Percentiles rank a stretch among this genome's conserved stretches.
phyloP scores from a whole-genome alignment of 208 protist genomes.

The Leishmania major region DNA sequence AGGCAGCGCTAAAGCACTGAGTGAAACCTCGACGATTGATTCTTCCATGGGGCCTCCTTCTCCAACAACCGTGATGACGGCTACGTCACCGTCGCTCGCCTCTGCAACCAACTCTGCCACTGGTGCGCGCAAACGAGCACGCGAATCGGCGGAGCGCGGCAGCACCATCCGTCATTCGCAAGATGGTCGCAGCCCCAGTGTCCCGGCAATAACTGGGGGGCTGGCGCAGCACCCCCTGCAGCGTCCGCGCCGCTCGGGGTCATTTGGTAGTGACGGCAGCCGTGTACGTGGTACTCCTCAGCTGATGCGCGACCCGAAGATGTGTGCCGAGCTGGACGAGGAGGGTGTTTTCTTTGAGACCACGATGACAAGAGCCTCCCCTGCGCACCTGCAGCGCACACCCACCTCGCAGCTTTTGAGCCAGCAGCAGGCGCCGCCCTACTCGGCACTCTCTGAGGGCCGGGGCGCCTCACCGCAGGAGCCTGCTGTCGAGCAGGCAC shows the following conservation, averaged over 20 bases:
- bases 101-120: not conserved
- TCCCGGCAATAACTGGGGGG: not conserved
- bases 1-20: not conserved
- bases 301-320: not conserved
- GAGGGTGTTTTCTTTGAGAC: conserved; percentile 22
- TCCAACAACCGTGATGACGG: not conserved
- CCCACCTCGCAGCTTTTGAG: conserved; percentile 34
- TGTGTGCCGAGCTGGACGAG: not conserved
- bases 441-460: conserved; percentile 8
- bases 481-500: not conserved
- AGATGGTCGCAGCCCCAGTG: conserved; percentile 1
- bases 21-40: not conserved
- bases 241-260: not conserved
- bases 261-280: not conserved
- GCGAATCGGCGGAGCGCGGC: not conserved
- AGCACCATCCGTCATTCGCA: not conserved
- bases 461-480: not conserved
- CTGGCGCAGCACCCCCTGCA: not conserved
- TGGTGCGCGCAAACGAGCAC: conserved; percentile 6
- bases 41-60: not conserved
- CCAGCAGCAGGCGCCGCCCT: conserved; percentile 17
- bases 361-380: conserved; percentile 2
- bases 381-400: conserved; percentile 15
- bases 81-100: not conserved
- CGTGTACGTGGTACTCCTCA: conserved; percentile 4